Conservation (phyloP, 2,329 filamentous ascomycete genomes). For the Ceratocystis variospora region DNA sequence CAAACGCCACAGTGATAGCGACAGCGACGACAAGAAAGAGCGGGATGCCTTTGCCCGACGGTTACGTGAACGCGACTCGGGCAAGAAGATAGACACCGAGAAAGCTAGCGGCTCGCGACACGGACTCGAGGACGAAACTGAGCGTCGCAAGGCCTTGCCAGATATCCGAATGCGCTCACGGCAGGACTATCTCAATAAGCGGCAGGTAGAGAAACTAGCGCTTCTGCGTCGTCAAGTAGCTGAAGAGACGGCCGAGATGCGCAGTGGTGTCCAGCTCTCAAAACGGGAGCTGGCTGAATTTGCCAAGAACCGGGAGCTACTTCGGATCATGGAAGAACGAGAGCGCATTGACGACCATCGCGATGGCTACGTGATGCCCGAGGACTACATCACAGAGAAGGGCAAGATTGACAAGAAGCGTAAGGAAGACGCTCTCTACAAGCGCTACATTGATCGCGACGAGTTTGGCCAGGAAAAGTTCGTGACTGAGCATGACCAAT, state of each 20-base stretch:
- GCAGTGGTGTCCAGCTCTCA: constrained; percentile 60
- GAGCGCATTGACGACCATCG: constrained; percentile 78
- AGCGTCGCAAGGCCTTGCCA: constrained; percentile 57
- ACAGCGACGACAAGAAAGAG: constrained; percentile 48
- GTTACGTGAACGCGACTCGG: constrained; percentile 57
- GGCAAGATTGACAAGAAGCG: constrained; percentile 76
- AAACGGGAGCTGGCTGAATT: constrained; percentile 77
- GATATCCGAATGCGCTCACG: constrained; percentile 73
- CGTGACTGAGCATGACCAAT: constrained; percentile 88
- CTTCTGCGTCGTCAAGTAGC: constrained; percentile 80
- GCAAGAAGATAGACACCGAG: constrained; percentile 48
- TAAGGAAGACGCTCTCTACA: constrained; percentile 82
- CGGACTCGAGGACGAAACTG: constrained; percentile 40
- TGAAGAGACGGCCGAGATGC: constrained; percentile 71
- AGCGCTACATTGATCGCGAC: constrained; percentile 75
- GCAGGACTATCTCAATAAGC: constrained; percentile 86
- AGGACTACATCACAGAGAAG: constrained; percentile 90
- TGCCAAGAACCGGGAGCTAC: constrained; percentile 68
- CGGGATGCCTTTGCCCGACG: constrained; percentile 68
- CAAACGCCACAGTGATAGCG: background rate
- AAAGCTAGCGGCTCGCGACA: constrained; percentile 34
- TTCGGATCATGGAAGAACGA: constrained; percentile 71
- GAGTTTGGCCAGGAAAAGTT: constrained; percentile 80
- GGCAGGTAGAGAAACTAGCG: constrained; percentile 72
- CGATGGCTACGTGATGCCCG: constrained; percentile 84